A percentile compares a stretch with the other conserved stretches of the same genome.
Evolutionary conservation across 495 filamentous ascomycete species (phyloP).

Genomic region (Xylaria acuta): DNA sequence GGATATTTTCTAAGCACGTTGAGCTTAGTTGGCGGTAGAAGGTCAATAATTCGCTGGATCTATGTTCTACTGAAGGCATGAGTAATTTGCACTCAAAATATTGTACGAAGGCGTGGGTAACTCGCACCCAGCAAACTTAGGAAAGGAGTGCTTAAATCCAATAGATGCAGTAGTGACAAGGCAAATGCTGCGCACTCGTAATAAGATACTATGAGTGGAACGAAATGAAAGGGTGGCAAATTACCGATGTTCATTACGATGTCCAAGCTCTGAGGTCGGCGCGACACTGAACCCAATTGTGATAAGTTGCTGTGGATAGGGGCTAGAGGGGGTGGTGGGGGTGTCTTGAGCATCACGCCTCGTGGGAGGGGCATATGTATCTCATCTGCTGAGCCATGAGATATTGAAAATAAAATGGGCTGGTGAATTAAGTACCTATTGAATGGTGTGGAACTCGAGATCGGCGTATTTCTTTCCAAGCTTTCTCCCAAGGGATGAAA

Average conservation of each 20-base stretch:
- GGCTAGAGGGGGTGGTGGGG: neutral
- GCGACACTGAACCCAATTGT: neutral
- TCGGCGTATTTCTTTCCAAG: slow-evolving; percentile 10
- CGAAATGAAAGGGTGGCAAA: neutral
- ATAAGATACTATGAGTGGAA: neutral
- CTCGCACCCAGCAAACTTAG: too few species aligned
- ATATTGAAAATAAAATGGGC: neutral
- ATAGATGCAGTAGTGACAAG: neutral
- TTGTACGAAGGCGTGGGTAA: neutral
- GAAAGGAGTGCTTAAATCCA: too few species aligned
- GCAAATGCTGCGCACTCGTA: neutral
- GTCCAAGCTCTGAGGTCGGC: neutral
- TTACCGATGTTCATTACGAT: neutral
- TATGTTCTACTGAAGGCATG: neutral
- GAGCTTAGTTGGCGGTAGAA: neutral
- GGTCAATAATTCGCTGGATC: neutral
- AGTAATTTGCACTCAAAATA: neutral
- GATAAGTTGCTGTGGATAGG: neutral
- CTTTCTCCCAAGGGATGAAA: neutral
- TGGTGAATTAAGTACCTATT: neutral
- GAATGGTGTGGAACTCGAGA: neutral
- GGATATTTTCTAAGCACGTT: neutral
- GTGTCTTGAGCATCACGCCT: neutral
- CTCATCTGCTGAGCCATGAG: neutral
- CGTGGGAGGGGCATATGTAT: neutral